phyloP scores from a whole-genome alignment of 768 basidiomycete genomes.

The Chalciporus sphaerocephalus region DNA sequence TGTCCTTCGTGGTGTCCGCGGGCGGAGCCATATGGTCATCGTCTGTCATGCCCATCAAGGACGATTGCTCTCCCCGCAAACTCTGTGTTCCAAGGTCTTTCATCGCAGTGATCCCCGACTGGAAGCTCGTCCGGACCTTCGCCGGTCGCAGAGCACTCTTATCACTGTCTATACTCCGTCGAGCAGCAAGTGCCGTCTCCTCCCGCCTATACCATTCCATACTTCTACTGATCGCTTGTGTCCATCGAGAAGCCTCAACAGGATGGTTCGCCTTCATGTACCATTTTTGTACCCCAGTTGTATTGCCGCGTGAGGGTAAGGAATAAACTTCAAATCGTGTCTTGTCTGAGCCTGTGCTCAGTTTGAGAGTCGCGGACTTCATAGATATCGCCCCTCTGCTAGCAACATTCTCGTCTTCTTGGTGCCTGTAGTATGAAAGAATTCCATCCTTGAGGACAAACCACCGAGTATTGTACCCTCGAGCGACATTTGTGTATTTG shows the following conservation, averaged over 20 bases:
- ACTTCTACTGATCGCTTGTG: constrained; percentile 64
- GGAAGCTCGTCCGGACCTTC: constrained; percentile 30
- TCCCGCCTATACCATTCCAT: constrained; percentile 64
- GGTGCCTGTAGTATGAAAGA: constrained; percentile 84
- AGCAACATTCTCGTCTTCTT: constrained; percentile 84
- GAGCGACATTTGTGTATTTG: constrained; percentile 91
- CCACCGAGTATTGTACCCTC: constrained; percentile 87
- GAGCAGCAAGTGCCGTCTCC: constrained; percentile 25
- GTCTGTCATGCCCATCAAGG: constrained; percentile 21
- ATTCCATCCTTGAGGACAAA: constrained; percentile 85
- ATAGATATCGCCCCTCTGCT: constrained; percentile 86
- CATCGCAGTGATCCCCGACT: constrained; percentile 23
- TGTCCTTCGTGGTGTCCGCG: constrained; percentile 14
- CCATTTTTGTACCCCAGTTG: constrained; percentile 61
- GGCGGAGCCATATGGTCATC: constrained; percentile 10
- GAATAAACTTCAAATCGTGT: constrained; percentile 82
- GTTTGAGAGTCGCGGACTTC: constrained; percentile 66
- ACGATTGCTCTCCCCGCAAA: constrained; percentile 22
- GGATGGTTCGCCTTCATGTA: constrained; percentile 83
- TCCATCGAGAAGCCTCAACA: constrained; percentile 87
- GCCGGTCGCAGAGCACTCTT: constrained; percentile 33
- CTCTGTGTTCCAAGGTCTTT: constrained; percentile 24
- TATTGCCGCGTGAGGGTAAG: constrained; percentile 44
- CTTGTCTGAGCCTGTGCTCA: constrained; percentile 48
- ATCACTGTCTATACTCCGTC: constrained; percentile 49